Evolutionary conservation across 2,329 filamentous ascomycete genomes (phyloP), one percentile per base, ranked within the genome.

Genomic region (Epicoccum sorghinum): DNA sequence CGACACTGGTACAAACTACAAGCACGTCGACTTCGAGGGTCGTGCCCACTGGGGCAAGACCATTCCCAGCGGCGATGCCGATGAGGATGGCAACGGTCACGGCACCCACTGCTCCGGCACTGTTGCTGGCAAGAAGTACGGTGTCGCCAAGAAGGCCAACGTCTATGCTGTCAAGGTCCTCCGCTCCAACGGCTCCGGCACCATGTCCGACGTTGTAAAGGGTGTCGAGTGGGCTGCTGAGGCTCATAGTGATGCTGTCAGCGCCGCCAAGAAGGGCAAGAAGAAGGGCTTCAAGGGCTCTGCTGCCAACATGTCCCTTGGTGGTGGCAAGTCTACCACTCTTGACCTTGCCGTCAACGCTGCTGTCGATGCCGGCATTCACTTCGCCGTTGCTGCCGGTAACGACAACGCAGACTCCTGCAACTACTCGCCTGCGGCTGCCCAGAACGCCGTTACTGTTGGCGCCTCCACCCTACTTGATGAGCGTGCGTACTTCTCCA

Each of bases 401-500:
- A 99, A 99, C 76, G 27, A 29, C 27, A 29, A 29, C 27, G 27
- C 27, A 29, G 27, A 29, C 27, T 29, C 27, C 27, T 29, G 27
- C 27, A 29, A 29, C 27, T 29, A 98, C 86, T 99, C 95, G 36
- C 95, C 95, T 57, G 96, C 95, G 71, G 90, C 93, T 61, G 92
- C 96, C 67, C 83, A 86, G 70, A 91, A 96, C 73, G 93, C 95
- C 65, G 86, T 99, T 76, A 99, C 95, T 55, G 95, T 99, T 61
- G 96, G 93, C 79, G 95, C 95, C 65, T 96, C 92, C 40, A 95
- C 91, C 67, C 86, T 99, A 57, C 86, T 89, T 71, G 95, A 99
- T 75, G 91, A 91, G 83, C 93, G 95, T 80, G 95, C 95, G 64
- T 99, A 98, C 86, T 99, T 99, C 88, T 99, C 96, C 86, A 99